Evolutionary conservation across 1,284 basidiomycete species (phyloP).

Genomic region (Fomitopsis schrenkii): DNA sequence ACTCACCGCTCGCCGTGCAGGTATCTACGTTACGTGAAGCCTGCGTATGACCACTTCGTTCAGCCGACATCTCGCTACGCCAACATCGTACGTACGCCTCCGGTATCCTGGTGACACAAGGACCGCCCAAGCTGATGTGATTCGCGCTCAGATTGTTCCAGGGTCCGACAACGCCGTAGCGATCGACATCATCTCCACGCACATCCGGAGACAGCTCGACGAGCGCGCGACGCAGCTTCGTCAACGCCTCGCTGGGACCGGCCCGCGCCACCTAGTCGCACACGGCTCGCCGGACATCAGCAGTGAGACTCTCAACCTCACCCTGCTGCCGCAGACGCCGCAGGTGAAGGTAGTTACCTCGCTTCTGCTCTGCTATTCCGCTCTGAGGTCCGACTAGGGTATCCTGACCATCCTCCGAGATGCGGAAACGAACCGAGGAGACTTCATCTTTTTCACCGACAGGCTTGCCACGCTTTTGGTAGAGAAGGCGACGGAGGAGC

Average conservation of each 20-base stretch:
- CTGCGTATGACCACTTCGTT: constrained; percentile 94
- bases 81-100: constrained; percentile 64
- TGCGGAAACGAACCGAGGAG: constrained; percentile 63
- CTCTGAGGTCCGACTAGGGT: constrained; percentile 47
- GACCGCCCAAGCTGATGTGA: background rate
- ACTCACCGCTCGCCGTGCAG: constrained; percentile 32
- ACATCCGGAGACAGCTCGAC: constrained; percentile 82
- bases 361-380: background rate
- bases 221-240: constrained; percentile 75
- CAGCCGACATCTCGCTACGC: constrained; percentile 83
- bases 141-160: constrained; percentile 74
- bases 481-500: constrained; percentile 78
- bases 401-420: constrained; percentile 87
- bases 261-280: constrained; percentile 17
- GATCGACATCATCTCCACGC: constrained; percentile 91
- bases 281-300: constrained; percentile 1
- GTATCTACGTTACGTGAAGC: constrained; percentile 91
- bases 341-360: constrained; percentile 74
- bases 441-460: constrained; percentile 90
- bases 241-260: constrained; percentile 56
- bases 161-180: constrained; percentile 86
- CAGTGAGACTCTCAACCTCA: constrained; percentile 45
- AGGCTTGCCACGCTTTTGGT: constrained; percentile 82
- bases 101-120: background rate
- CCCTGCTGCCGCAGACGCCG: constrained; percentile 74